Percentiles rank a stretch among this genome's conserved stretches.
Evolutionary conservation across 106 monocot species (phyloP).

Genomic region (Apostasia shenzhenica): DNA sequence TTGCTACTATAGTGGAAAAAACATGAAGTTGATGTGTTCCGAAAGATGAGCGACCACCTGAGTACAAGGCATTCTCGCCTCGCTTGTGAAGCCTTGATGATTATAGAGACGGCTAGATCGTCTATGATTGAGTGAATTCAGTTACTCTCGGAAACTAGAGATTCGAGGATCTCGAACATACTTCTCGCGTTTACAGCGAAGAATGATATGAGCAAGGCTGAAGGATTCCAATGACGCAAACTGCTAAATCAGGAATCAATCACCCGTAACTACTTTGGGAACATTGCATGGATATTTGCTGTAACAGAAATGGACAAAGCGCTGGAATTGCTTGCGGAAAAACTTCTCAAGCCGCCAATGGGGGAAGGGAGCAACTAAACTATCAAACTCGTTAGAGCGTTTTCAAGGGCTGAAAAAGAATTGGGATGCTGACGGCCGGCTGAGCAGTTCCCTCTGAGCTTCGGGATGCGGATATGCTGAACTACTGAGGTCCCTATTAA

Average conservation of each 20-base stretch:
- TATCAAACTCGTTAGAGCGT: conserved; percentile 31
- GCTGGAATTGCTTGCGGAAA: conserved; percentile 49
- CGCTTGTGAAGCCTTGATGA: conserved; percentile 48
- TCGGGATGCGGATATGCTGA: conserved; percentile 56
- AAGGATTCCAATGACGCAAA: conserved; percentile 33
- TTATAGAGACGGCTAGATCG: conserved; percentile 57
- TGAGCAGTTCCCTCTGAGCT: conserved; percentile 57
- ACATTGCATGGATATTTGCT: conserved; percentile 48
- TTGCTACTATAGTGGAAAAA: conserved; percentile 59
- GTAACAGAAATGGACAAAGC: conserved; percentile 40
- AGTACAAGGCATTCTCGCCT: conserved; percentile 78
- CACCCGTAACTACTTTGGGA: conserved; percentile 70
- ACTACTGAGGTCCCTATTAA: conserved; percentile 67
- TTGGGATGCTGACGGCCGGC: conserved; percentile 51
- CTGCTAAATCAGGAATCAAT: conserved; percentile 37
- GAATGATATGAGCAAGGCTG: conserved; percentile 62
- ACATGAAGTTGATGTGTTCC: conserved; percentile 58
- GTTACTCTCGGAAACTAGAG: conserved; percentile 58
- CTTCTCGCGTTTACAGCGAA: conserved; percentile 52
- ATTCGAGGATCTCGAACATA: conserved; percentile 60
- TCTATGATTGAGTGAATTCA: conserved; percentile 69
- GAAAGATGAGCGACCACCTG: conserved; percentile 70
- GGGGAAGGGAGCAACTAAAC: conserved; percentile 71
- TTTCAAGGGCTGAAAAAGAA: conserved; percentile 33
- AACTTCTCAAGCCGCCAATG: conserved; percentile 40